Percentiles rank a stretch among this genome's conserved stretches.
Conservation (phyloP, 176 grass and related monocot species). For the Ensete ventricosum region DNA sequence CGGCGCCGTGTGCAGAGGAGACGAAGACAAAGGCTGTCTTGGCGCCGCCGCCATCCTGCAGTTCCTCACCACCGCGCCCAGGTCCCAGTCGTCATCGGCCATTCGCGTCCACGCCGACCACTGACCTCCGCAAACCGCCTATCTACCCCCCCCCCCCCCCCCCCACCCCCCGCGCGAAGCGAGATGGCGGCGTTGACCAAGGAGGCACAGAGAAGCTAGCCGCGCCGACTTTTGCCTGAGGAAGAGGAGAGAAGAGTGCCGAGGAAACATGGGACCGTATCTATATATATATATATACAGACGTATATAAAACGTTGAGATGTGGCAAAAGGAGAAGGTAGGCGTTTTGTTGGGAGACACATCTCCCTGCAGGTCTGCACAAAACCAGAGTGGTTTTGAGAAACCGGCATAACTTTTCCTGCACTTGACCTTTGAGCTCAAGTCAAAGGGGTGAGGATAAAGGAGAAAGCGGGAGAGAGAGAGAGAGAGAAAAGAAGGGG, state of each 20-base stretch:
- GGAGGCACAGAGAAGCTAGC: background rate
- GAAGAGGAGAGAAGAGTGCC: slow-evolving; percentile 9
- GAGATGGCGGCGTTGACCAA: background rate
- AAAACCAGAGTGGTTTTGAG: background rate
- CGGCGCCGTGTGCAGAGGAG: background rate
- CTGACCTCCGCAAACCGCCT: background rate
- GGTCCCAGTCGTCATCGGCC: slow-evolving; percentile 56
- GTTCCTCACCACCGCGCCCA: slow-evolving; percentile 48
- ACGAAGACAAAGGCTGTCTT: slow-evolving; percentile 9
- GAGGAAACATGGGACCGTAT: too few relatives aligned
- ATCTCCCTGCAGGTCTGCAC: too few relatives aligned
- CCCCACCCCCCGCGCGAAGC: too few relatives aligned
- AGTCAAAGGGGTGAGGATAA: slow-evolving; percentile 16
- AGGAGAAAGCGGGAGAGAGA: background rate
- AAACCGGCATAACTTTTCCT: background rate
- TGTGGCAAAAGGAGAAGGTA: slow-evolving; percentile 4
- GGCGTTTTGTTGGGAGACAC: background rate
- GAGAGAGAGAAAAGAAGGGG: background rate
- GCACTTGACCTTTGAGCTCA: slow-evolving; percentile 16
- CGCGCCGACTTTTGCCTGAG: slow-evolving; percentile 42
- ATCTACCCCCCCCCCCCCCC: background rate
- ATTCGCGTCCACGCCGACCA: slow-evolving; percentile 10
- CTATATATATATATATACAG: too few relatives aligned
- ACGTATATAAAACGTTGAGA: background rate
- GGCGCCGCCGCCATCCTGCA: slow-evolving; percentile 1